Base-by-base conservation (phyloP, 805 yeast genomes). In the Saccharomycopsis vini region DNA sequence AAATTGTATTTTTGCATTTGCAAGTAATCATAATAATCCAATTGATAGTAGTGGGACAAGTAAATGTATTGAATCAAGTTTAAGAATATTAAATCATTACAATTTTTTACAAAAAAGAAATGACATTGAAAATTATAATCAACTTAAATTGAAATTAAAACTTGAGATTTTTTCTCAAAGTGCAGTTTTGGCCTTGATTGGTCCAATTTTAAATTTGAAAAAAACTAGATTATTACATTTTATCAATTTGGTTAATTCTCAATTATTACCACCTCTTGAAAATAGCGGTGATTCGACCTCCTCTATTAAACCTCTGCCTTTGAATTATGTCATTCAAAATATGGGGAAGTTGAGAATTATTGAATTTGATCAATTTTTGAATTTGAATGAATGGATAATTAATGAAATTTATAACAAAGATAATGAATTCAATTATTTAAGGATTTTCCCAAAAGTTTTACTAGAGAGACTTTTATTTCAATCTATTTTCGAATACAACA, bases 401-500 rank as follows among this genome's bases (percentile, higher is more conserved):
- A n/a, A n/a, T n/a, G n/a, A n/a, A n/a, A 7, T 26, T 26, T 26
- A 26, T 26, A 26, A 12, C 29, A 12, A 26, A 26, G 7, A 26
- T 26, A 9, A 9, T 7, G 29, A 26, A 26, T 26, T 26, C 29
- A 26, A 9, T 26, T 40, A 31, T 21, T 31, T 40, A 16, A 15
- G 13, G 5, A 19, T 31, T 10, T 16, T 31, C 5, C 23, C 29
- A 13, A 19, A 3, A 3, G 20, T 31, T 19, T 7, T 40, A 5
- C 7, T 40, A 15, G 16, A 40, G 23, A 22, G 21, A 40, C 18
- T 28, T 26, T 36, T 45, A 23, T 33, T 45, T 16, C 46, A 39
- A 22, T 36, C 42, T 3, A 20, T 45, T 28, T 36, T 42, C 18
- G 49, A 45, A 32, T 45, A 40, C 36, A 45, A 45, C 24, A 19